Evolutionary conservation across 306 rosid genomes (phyloP).

Genomic region (Prunus mongolica): DNA sequence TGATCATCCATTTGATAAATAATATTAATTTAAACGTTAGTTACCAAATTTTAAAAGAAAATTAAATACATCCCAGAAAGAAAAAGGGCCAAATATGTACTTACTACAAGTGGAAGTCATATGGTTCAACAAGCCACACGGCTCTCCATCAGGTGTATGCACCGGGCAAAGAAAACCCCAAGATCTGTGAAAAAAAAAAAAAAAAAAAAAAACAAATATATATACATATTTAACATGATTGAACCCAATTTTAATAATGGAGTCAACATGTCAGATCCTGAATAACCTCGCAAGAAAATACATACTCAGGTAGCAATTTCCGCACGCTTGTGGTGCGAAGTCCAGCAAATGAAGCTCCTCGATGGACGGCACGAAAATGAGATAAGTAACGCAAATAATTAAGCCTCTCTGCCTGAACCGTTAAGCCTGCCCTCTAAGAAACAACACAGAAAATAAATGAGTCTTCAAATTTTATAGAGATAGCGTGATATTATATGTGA

Average conservation of each 20-base stretch:
- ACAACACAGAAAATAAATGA: constrained; percentile 27
- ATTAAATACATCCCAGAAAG: not conserved
- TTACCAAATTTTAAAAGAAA: not conserved
- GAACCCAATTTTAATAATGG: constrained; percentile 8
- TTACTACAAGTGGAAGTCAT: constrained; percentile 72
- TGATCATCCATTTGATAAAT: not conserved
- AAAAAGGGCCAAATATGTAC: constrained; percentile 26
- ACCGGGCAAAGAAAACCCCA: constrained; percentile 99
- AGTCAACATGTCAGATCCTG: not conserved
- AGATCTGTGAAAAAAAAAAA: constrained; percentile 43
- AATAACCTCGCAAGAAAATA: constrained; percentile 15
- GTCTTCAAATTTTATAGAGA: not conserved
- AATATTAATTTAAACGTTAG: not conserved
- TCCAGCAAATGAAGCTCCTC: constrained; percentile 95
- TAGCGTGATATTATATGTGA: not conserved
- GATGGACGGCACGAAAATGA: constrained; percentile 95
- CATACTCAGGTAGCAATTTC: constrained; percentile 92
- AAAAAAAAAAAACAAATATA: constrained; percentile 2
- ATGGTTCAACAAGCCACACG: constrained; percentile 96
- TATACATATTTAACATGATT: not conserved
- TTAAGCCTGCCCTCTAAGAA: constrained; percentile 74
- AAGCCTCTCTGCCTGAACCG: constrained; percentile 89
- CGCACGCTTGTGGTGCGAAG: constrained; percentile 94
- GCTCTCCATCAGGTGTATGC: constrained; percentile 99
- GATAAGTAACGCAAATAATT: constrained; percentile 83